Evolutionary conservation across 1,284 basidiomycete genomes (phyloP).

Genomic region (Puccinia triticina): DNA sequence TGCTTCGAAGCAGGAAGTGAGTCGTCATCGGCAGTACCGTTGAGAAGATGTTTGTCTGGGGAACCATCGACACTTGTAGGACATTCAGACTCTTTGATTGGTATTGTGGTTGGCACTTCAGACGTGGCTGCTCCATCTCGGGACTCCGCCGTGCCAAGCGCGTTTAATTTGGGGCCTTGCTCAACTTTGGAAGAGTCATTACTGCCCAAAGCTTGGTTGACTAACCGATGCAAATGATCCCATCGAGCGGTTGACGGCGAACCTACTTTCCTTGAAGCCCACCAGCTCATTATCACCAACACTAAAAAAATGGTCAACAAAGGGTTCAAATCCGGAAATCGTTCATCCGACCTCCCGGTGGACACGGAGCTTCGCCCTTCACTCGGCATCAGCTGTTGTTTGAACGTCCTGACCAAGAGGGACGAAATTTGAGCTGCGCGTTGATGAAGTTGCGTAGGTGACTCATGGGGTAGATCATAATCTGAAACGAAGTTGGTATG

Average conservation of each 20-base stretch:
- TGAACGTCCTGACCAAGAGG: constrained; percentile 37
- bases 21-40: constrained; percentile 58
- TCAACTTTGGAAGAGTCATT: neutral
- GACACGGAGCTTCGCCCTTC: constrained; percentile 3
- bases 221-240: constrained; percentile 35
- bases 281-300: constrained; percentile 39
- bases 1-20: constrained; percentile 62
- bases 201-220: constrained; percentile 29
- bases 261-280: constrained; percentile 36
- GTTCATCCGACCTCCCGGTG: constrained; percentile 31
- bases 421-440: constrained; percentile 46
- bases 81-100: constrained; percentile 40
- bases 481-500: constrained; percentile 13
- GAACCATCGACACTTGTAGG: constrained; percentile 47
- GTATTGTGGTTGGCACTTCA: constrained; percentile 6
- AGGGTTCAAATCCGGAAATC: constrained; percentile 35
- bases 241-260: constrained; percentile 33
- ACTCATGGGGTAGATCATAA: neutral
- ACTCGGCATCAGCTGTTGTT: constrained; percentile 24
- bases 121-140: neutral
- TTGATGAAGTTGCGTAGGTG: constrained; percentile 41
- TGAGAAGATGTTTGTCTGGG: constrained; percentile 52
- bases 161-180: neutral
- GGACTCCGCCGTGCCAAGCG: constrained; percentile 3
- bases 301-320: constrained; percentile 39